These are phyloP conservation scores for Parsonsia alboflavescens DNA, from an alignment of 257 asterid species.

Conservation along the genomic window DNA sequence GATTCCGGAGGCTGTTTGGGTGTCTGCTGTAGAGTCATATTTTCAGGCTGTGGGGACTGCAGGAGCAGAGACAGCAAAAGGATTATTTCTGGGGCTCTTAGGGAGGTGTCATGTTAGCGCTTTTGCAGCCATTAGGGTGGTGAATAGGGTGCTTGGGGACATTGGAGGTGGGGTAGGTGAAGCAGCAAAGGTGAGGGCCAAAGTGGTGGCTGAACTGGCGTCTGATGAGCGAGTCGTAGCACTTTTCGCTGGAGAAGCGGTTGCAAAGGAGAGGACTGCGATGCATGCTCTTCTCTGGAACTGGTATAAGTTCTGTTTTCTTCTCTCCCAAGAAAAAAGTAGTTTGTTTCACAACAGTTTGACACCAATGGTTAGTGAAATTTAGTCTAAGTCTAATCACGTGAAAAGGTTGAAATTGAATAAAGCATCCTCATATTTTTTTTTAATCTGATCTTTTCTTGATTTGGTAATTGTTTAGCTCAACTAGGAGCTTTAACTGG, in stretches of 20 bases:
- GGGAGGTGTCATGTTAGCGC: conserved; percentile 87
- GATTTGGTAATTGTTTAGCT: neutral
- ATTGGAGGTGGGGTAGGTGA: conserved; percentile 47
- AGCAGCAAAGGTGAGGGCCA: conserved; percentile 62
- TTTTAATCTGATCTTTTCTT: neutral
- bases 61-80: conserved; percentile 77
- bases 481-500: neutral
- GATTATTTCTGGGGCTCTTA: conserved; percentile 74
- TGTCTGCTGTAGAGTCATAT: conserved; percentile 87
- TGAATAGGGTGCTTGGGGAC: conserved; percentile 66
- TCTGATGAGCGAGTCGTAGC: conserved; percentile 86
- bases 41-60: conserved; percentile 87
- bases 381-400: neutral
- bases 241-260: conserved; percentile 64
- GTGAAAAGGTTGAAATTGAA: neutral
- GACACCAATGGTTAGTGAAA: neutral
- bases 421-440: neutral
- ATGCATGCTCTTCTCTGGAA: conserved; percentile 99
- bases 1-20: conserved; percentile 95
- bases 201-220: conserved; percentile 70
- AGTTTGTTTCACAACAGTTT: neutral
- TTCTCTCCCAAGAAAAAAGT: conserved; percentile 1
- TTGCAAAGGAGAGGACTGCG: conserved; percentile 75
- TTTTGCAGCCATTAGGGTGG: conserved; percentile 70
- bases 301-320: conserved; percentile 51